Base-by-base conservation (phyloP, 768 basidiomycete genomes). In the Rhizopogon salebrosus region DNA sequence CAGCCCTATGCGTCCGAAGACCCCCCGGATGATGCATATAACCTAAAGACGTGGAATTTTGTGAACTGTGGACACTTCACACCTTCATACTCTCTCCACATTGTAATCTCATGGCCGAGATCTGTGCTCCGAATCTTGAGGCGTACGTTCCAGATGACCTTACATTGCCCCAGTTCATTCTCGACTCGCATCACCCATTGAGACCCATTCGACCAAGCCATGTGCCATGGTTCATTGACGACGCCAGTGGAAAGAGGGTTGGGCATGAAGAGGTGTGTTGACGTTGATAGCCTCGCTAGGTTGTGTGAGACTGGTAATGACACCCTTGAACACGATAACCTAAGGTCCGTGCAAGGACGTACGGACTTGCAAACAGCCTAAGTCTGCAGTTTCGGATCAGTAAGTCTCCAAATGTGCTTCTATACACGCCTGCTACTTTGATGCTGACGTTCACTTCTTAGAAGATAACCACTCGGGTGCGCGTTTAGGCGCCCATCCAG, bases 141-240 rank as follows among this genome's bases (percentile, higher is more conserved):
- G 70, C 70, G 48, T 58, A 59, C 36, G 80, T 85, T 49, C 85
- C 85, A 14, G 83, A 87, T 58, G 64, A 86, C 65, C 67, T 87
- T 37, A 80, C 78, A 20, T 71, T 87, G 8, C 79, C 85, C 6
- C 86, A 87, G 64, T 87, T 87, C 62, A 72, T 87, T 41, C 72
- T 87, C 16, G 76, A 80, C 49, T 64, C 61, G 22, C 62, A 68
- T 22, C 70, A 77, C 39, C 66, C 73, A 7, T 48, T 71, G 7
- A 62, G 78, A 37, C 84, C 84, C 0, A n/a, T 60, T 9, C 71
- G 83, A 48, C 74, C 72, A 20, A 55, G 66, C 0, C 68, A 71
- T 34, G 60, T 67, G 6, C 82, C 84, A 7, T 85, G 78, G 75
- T 70, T 87, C 49, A 77, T 85, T 24, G 77, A 87, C 16, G 84